A percentile compares a stretch with the other conserved stretches of the same genome.
Evolutionary conservation across 2,329 filamentous ascomycete genomes (phyloP).

Genomic region (Acrocalymma vagum): DNA sequence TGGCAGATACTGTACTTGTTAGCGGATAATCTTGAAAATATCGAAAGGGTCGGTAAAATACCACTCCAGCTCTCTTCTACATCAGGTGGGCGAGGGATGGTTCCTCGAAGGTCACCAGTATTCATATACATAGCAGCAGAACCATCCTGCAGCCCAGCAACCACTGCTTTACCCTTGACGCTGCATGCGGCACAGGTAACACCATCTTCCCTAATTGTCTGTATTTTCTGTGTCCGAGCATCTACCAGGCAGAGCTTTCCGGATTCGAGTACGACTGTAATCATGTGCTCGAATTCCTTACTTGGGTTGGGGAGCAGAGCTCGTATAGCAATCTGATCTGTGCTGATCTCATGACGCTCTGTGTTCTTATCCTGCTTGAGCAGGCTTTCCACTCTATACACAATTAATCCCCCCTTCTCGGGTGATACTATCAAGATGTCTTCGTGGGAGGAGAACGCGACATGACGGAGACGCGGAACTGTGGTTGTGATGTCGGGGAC

Average conservation of each 20-base stretch:
- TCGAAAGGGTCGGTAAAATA: constrained; percentile 51
- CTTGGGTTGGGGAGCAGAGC: constrained; percentile 83
- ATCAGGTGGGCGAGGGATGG: constrained; percentile 79
- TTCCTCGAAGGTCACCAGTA: constrained; percentile 77
- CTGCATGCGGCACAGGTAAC: constrained; percentile 93
- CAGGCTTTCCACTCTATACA: constrained; percentile 79
- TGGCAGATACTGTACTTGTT: constrained; percentile 70
- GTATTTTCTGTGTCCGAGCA: constrained; percentile 65
- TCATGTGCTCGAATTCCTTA: constrained; percentile 73
- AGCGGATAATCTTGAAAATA: constrained; percentile 1
- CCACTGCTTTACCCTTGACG: constrained; percentile 88
- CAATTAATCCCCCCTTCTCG: constrained; percentile 83
- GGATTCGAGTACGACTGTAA: constrained; percentile 80
- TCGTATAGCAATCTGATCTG: constrained; percentile 77
- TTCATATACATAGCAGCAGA: constrained; percentile 84
- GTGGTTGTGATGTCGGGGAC: constrained; percentile 76
- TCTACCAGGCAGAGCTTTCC: constrained; percentile 88
- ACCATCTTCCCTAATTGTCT: constrained; percentile 70
- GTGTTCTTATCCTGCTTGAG: constrained; percentile 69
- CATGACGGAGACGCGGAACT: constrained; percentile 82
- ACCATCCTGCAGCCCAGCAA: constrained; percentile 85
- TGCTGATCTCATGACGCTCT: constrained; percentile 78
- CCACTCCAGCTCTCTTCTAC: constrained; percentile 71
- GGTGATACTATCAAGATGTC: constrained; percentile 83
- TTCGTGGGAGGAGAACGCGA: constrained; percentile 92